Evolutionary conservation across 345 rosid genomes (phyloP).

Genomic region (Melaleuca quinquenervia): DNA sequence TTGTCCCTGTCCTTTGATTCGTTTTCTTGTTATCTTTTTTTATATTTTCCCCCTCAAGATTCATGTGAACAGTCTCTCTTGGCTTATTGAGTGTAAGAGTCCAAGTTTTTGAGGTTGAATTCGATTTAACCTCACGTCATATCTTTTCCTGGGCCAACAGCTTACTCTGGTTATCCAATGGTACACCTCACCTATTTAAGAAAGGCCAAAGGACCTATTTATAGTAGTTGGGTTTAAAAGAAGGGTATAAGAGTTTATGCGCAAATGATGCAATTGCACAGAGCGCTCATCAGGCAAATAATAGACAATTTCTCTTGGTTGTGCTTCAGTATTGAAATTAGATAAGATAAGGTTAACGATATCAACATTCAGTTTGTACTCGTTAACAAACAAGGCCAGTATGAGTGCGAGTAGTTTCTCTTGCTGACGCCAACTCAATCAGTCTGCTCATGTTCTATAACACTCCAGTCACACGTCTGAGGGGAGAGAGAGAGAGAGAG

Average conservation of each 20-base stretch:
- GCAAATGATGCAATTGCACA: neutral
- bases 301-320: neutral
- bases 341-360: neutral
- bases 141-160: neutral
- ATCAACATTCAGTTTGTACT: neutral
- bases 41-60: neutral
- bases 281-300: neutral
- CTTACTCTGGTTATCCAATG: neutral
- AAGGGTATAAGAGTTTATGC: neutral
- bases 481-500: neutral
- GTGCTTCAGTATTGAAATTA: no score
- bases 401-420: neutral
- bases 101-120: neutral
- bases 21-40: neutral
- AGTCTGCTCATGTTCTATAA: neutral
- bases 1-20: neutral
- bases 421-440: neutral
- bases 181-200: neutral
- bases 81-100: neutral
- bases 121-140: neutral
- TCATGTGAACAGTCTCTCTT: neutral
- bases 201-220: neutral
- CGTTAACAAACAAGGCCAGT: neutral
- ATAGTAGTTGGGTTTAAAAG: neutral
- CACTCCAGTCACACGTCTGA: neutral